phyloP scores from a whole-genome alignment of 2,329 filamentous ascomycete species.

The Microthyrium microscopicum region DNA sequence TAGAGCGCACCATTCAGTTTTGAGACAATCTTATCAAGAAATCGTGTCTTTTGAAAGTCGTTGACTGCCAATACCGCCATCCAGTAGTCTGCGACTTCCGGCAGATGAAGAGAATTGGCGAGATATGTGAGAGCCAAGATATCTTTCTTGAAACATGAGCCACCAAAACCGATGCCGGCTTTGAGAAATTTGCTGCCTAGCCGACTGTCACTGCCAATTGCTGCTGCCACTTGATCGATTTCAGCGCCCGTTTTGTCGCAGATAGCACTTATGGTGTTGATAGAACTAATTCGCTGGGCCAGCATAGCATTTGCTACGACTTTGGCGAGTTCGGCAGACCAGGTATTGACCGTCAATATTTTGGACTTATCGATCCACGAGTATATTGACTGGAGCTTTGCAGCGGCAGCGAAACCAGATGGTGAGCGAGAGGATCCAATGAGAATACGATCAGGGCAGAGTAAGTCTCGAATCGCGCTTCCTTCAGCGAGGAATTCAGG shows the following conservation, averaged over 20 bases:
- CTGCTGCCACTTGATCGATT: conserved; percentile 50
- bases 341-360: conserved; percentile 56
- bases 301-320: conserved; percentile 65
- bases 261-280: conserved; percentile 65
- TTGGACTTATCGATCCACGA: conserved; percentile 50
- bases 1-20: conserved; percentile 52
- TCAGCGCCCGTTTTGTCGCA: conserved; percentile 61
- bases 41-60: conserved; percentile 53
- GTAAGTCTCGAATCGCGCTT: conserved; percentile 53
- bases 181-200: conserved; percentile 60
- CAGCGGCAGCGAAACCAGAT: conserved; percentile 44
- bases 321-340: conserved; percentile 64
- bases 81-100: conserved; percentile 62
- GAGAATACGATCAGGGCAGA: conserved; percentile 53
- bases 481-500: conserved; percentile 67
- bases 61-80: conserved; percentile 57
- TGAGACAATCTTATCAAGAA: conserved; percentile 47
- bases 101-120: conserved; percentile 49
- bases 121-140: conserved; percentile 60
- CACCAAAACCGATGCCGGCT: conserved; percentile 62
- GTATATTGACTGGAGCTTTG: conserved; percentile 48
- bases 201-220: conserved; percentile 51
- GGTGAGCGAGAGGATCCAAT: conserved; percentile 53
- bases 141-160: conserved; percentile 69
- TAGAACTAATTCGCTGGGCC: conserved; percentile 62